Evolutionary conservation across 2,329 filamentous ascomycete species (phyloP).

Genomic region (Hyphodiscus sp.): DNA sequence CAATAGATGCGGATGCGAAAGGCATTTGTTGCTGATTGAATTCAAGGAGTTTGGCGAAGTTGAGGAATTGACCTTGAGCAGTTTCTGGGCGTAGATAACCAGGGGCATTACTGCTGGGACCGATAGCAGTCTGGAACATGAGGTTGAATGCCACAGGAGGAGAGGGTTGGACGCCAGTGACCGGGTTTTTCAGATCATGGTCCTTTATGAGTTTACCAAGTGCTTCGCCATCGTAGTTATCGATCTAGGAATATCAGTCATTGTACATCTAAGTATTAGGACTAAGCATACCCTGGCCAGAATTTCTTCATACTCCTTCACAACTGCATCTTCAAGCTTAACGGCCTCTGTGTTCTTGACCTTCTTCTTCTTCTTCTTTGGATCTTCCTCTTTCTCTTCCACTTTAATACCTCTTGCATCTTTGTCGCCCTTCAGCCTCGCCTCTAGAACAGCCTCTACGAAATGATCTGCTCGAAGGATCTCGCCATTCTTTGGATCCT

Average conservation of each 20-base stretch:
- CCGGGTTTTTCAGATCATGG: constrained; percentile 84
- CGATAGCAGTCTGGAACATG: constrained; percentile 97
- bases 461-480: constrained; percentile 95
- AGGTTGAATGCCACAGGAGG: constrained; percentile 92
- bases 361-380: constrained; percentile 84
- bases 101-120: constrained; percentile 78
- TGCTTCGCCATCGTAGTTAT: constrained; percentile 86
- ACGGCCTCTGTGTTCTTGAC: constrained; percentile 67
- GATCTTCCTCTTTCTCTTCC: constrained; percentile 66
- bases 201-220: constrained; percentile 85
- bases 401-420: constrained; percentile 81
- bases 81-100: constrained; percentile 91
- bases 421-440: constrained; percentile 82
- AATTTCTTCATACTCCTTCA: constrained; percentile 85
- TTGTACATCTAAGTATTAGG: neutral
- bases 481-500: constrained; percentile 95
- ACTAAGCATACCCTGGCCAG: constrained; percentile 55
- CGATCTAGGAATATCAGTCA: constrained; percentile 50
- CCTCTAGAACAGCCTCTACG: constrained; percentile 88
- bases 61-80: constrained; percentile 94
- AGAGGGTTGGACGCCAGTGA: constrained; percentile 67
- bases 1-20: constrained; percentile 93
- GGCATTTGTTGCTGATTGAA: constrained; percentile 96
- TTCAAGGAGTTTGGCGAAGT: constrained; percentile 92
- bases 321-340: constrained; percentile 79